These are phyloP conservation scores for Colletotrichum falcatum DNA, from an alignment of 2,329 filamentous ascomycete genomes.

Conservation along the genomic window DNA sequence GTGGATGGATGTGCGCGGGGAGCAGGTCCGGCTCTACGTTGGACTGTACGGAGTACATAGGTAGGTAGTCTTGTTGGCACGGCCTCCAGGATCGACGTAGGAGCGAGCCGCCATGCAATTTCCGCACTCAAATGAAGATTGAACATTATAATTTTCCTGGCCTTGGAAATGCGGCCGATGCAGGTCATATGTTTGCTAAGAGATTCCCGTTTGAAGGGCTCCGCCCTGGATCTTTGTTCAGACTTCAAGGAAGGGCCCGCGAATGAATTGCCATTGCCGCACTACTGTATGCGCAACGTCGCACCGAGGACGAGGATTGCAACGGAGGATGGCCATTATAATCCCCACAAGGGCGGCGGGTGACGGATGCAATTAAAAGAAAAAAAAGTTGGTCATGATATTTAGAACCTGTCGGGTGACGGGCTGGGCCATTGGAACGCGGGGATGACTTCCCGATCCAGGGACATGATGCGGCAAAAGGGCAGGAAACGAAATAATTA, in stretches of 20 bases:
- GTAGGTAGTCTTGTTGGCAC: background rate
- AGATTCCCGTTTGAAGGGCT: constrained; percentile 1
- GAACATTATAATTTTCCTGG: constrained; percentile 30
- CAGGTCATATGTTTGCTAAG: constrained; percentile 30
- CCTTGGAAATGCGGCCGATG: constrained; percentile 19
- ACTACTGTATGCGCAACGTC: constrained; percentile 22
- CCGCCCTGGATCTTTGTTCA: constrained; percentile 1
- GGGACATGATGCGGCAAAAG: constrained; percentile 29
- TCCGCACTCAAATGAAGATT: constrained; percentile 34
- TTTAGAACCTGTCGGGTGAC: constrained; percentile 15
- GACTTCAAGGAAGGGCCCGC: constrained; percentile 27
- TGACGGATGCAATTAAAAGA: constrained; percentile 24
- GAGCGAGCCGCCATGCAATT: constrained; percentile 32
- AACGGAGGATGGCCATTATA: constrained; percentile 4
- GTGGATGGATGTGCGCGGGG: background rate
- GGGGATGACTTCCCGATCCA: constrained; percentile 38
- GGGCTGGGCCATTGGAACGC: constrained; percentile 32
- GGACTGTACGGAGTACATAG: too few relatives aligned
- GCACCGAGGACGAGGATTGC: constrained; percentile 28
- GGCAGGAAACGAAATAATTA: constrained; percentile 37
- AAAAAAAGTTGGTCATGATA: constrained; percentile 24
- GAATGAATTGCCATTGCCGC: constrained; percentile 23
- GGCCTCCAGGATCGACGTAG: constrained; percentile 31
- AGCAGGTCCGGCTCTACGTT: constrained; percentile 1
- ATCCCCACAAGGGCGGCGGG: constrained; percentile 13